phyloP scores from a whole-genome alignment of 2,329 filamentous ascomycete species.

The Clonostachys sp. region DNA sequence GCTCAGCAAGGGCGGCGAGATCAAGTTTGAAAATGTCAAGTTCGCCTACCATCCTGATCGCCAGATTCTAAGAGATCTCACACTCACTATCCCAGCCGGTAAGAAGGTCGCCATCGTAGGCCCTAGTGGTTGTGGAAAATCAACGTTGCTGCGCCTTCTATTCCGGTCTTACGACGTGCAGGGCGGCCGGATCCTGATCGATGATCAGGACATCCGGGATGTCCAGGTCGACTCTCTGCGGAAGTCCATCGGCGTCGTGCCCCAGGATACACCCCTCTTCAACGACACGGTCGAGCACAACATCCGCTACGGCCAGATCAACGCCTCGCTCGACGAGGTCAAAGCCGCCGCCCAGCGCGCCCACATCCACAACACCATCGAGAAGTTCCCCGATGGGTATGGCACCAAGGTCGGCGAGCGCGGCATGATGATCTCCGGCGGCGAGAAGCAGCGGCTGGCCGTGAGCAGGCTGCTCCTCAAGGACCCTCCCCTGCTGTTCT shows the following conservation, averaged over 20 bases:
- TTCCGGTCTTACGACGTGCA: conserved; percentile 95
- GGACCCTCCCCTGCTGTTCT: conserved; percentile 86
- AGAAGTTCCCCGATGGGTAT: conserved; percentile 81
- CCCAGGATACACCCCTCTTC: conserved; percentile 94
- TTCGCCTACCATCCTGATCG: conserved; percentile 89
- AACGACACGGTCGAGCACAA: conserved; percentile 96
- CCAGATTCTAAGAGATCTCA: conserved; percentile 81
- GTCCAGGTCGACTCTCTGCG: conserved; percentile 80
- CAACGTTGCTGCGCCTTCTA: conserved; percentile 81
- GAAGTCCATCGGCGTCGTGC: conserved; percentile 86
- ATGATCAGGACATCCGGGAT: conserved; percentile 85
- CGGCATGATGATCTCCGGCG: conserved; percentile 94
- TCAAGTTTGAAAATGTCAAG: conserved; percentile 89
- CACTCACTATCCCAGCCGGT: conserved; percentile 85
- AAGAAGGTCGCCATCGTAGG: conserved; percentile 96
- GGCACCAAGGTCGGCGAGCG: conserved; percentile 88
- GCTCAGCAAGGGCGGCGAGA: conserved; percentile 76
- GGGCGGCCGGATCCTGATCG: conserved; percentile 78
- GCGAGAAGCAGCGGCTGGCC: conserved; percentile 88
- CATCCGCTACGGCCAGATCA: conserved; percentile 84
- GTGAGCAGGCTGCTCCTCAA: conserved; percentile 82
- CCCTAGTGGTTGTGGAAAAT: conserved; percentile 93
- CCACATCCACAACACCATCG: conserved; percentile 78
- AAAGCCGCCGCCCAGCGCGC: conserved; percentile 75
- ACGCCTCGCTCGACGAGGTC: conserved; percentile 69